Conservation (phyloP, 1,284 basidiomycete genomes). For the Agroathelia rolfsii region DNA sequence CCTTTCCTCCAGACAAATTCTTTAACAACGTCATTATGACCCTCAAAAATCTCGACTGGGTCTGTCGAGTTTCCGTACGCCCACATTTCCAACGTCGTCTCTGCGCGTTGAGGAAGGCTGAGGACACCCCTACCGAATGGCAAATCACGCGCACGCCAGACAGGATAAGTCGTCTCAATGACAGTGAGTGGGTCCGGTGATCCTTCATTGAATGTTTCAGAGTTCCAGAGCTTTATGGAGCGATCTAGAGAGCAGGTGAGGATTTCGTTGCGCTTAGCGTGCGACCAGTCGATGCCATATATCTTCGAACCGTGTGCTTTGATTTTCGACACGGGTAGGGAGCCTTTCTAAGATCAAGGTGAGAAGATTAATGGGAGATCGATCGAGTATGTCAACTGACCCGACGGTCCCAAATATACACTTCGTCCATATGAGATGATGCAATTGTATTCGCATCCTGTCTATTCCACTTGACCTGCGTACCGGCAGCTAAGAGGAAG, state of each 20-base stretch:
- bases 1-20: slow-evolving; percentile 94
- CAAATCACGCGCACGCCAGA: slow-evolving; percentile 88
- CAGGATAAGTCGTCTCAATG: slow-evolving; percentile 78
- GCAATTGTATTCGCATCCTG: slow-evolving; percentile 79
- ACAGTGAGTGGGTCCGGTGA: slow-evolving; percentile 37
- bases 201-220: slow-evolving; percentile 9
- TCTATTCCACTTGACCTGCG: slow-evolving; percentile 94
- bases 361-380: slow-evolving; percentile 1
- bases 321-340: slow-evolving; percentile 69
- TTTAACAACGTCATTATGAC: slow-evolving; percentile 90
- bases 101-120: slow-evolving; percentile 84
- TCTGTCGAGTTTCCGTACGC: slow-evolving; percentile 34
- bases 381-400: slow-evolving; percentile 28
- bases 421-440: slow-evolving; percentile 76
- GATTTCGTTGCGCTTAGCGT: slow-evolving; percentile 62
- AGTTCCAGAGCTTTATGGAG: slow-evolving; percentile 80
- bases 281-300: slow-evolving; percentile 93
- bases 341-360: slow-evolving; percentile 62
- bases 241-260: slow-evolving; percentile 90
- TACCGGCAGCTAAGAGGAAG: slow-evolving; percentile 55
- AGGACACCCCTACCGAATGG: slow-evolving; percentile 91
- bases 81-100: slow-evolving; percentile 83
- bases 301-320: slow-evolving; percentile 82
- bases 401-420: slow-evolving; percentile 81
- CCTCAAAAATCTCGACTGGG: slow-evolving; percentile 75